Conservation (phyloP, 305 asterid genomes). For the Fraxinus dipetala region DNA sequence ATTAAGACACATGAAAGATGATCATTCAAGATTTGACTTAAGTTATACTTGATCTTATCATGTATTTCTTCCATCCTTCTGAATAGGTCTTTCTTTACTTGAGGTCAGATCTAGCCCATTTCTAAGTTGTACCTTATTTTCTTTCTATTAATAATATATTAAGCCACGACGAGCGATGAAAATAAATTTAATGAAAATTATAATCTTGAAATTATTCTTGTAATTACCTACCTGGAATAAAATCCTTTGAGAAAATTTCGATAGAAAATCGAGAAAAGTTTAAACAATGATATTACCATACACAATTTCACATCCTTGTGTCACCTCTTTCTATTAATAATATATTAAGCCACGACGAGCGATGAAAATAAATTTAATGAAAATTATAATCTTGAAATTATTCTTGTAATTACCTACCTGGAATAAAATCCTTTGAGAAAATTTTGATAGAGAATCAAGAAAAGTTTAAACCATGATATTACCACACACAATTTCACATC, state of each 20-base stretch:
- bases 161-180: not conserved
- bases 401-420: not conserved
- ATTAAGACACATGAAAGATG: not conserved
- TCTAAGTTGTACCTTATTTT: not conserved
- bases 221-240: not conserved
- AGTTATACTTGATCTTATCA: not conserved
- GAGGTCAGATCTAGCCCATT: too few relatives aligned
- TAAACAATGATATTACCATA: not conserved
- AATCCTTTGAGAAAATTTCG: not conserved
- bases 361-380: not conserved
- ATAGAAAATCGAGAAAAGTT: not conserved
- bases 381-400: not conserved
- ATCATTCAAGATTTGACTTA: not conserved
- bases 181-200: not conserved
- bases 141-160: not conserved
- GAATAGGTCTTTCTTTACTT: not conserved
- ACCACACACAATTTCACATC: not conserved
- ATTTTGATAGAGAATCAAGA: not conserved
- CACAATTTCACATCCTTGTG: not conserved
- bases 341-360: too few relatives aligned
- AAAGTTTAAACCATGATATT: not conserved
- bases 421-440: not conserved
- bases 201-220: not conserved
- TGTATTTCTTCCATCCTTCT: not conserved
- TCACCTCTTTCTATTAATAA: not conserved